These are phyloP conservation scores for Aurantiochytrium sp. DNA, from an alignment of 108 stramenopile species.

Conservation along the genomic window DNA sequence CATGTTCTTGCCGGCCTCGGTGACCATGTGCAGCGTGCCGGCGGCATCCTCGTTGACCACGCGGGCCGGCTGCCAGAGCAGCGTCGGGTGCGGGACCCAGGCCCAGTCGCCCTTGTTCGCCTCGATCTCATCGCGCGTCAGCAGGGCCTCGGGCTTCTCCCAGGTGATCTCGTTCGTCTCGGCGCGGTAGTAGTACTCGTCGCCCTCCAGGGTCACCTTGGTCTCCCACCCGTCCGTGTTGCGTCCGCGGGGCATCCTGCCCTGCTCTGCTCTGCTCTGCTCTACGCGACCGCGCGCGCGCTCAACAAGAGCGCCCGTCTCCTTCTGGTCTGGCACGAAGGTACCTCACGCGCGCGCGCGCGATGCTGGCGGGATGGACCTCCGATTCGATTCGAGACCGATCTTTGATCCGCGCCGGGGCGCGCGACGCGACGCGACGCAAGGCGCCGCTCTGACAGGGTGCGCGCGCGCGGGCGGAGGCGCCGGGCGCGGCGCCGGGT, in stretches of 20 bases:
- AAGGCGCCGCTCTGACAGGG: too few relatives aligned
- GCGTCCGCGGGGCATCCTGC: not conserved
- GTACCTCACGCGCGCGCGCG: too few relatives aligned
- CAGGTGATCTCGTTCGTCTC: conserved; percentile 21
- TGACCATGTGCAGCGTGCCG: not conserved
- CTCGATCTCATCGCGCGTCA: not conserved
- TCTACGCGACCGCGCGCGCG: not conserved
- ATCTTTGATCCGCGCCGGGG: too few relatives aligned
- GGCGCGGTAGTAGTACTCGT: conserved; percentile 37
- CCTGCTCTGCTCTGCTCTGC: not conserved
- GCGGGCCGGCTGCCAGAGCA: conserved; percentile 20
- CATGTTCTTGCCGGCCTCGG: conserved; percentile 12
- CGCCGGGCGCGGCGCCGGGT: too few relatives aligned
- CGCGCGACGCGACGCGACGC: too few relatives aligned
- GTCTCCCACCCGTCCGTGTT: not conserved
- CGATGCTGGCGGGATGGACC: too few relatives aligned
- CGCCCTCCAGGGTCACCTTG: conserved; percentile 35
- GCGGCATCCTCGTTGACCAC: not conserved
- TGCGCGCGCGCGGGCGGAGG: too few relatives aligned
- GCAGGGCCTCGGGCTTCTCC: conserved; percentile 32
- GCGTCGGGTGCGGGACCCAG: conserved; percentile 4
- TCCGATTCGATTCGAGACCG: too few relatives aligned
- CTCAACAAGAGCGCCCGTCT: not conserved
- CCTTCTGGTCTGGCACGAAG: too few relatives aligned
- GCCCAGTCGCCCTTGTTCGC: conserved; percentile 24